Percentiles rank a stretch among this genome's conserved stretches.
phyloP scores from a whole-genome alignment of 306 rosid species.

The Lathyrus aphaca region DNA sequence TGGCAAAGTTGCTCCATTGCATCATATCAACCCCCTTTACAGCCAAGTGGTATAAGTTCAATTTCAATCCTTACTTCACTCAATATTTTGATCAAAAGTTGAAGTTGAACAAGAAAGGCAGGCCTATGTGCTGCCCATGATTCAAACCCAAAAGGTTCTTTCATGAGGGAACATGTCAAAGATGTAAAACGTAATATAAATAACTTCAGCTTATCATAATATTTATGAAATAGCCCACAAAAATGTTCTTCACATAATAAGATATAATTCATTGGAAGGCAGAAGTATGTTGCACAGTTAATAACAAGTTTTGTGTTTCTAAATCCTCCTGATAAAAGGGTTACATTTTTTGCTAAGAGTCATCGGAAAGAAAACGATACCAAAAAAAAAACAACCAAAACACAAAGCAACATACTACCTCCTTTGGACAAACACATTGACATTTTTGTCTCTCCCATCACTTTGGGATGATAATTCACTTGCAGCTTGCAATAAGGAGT shows the following conservation, averaged over 20 bases:
- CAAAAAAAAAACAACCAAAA: slow-evolving; percentile 22
- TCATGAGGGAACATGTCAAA: not conserved
- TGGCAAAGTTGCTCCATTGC: too few relatives aligned
- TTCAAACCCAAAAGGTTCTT: slow-evolving; percentile 3
- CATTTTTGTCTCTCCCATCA: slow-evolving; percentile 70
- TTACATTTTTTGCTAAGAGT: not conserved
- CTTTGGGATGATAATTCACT: slow-evolving; percentile 78
- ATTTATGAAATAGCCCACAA: not conserved
- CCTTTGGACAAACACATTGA: slow-evolving; percentile 72
- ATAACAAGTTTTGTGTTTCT: slow-evolving; percentile 31
- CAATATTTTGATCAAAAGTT: not conserved
- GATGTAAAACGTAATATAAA: not conserved
- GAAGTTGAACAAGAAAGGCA: not conserved
- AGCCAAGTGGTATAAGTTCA: not conserved
- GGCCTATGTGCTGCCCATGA: not conserved
- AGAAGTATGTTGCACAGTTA: not conserved
- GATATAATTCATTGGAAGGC: slow-evolving; percentile 5
- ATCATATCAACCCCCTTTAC: not conserved
- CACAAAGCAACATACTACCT: slow-evolving; percentile 59
- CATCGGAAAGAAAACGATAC: slow-evolving; percentile 31
- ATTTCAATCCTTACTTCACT: not conserved
- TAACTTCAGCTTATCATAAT: not conserved
- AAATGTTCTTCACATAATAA: slow-evolving; percentile 2
- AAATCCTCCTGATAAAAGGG: slow-evolving; percentile 29
- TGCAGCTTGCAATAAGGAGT: slow-evolving; percentile 89